Conservation (phyloP, 2,329 filamentous ascomycete genomes). For the Juglanconis oblonga region DNA sequence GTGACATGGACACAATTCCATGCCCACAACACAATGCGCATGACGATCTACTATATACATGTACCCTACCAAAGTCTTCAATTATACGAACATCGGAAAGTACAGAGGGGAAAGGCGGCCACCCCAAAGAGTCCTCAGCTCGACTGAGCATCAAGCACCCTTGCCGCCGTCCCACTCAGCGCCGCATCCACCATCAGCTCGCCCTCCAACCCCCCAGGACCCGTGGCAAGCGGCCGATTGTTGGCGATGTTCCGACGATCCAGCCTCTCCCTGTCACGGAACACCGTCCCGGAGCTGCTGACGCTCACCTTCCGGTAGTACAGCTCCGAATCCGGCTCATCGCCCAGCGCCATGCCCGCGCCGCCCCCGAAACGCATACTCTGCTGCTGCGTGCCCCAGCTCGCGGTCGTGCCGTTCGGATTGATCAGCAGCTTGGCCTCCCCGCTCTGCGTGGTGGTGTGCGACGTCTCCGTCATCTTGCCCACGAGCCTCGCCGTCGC, state of each 20-base stretch:
- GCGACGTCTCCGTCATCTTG: constrained; percentile 31
- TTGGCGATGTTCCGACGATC: neutral
- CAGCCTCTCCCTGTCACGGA: constrained; percentile 8
- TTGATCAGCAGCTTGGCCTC: constrained; percentile 50
- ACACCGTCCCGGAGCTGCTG: constrained; percentile 1
- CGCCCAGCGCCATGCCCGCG: constrained; percentile 21
- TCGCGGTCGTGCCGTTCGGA: constrained; percentile 43
- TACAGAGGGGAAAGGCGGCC: too few relatives aligned
- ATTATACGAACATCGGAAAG: too few relatives aligned
- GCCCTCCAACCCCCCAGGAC: neutral
- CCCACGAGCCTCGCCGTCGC: constrained; percentile 18
- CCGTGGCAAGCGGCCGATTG: constrained; percentile 5
- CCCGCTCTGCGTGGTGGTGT: constrained; percentile 55
- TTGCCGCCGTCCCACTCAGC: neutral
- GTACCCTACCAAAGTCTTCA: too few relatives aligned
- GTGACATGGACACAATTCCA: too few relatives aligned
- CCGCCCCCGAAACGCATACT: constrained; percentile 50
- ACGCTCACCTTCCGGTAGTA: constrained; percentile 53
- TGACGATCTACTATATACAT: too few relatives aligned
- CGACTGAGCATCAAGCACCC: neutral
- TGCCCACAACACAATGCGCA: too few relatives aligned
- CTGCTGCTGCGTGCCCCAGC: constrained; percentile 55
- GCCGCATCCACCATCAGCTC: neutral
- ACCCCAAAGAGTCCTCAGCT: too few relatives aligned
- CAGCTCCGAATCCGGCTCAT: constrained; percentile 36